phyloP scores from a whole-genome alignment of 2,329 filamentous ascomycete species.

The Ceratocystis huliohia region DNA sequence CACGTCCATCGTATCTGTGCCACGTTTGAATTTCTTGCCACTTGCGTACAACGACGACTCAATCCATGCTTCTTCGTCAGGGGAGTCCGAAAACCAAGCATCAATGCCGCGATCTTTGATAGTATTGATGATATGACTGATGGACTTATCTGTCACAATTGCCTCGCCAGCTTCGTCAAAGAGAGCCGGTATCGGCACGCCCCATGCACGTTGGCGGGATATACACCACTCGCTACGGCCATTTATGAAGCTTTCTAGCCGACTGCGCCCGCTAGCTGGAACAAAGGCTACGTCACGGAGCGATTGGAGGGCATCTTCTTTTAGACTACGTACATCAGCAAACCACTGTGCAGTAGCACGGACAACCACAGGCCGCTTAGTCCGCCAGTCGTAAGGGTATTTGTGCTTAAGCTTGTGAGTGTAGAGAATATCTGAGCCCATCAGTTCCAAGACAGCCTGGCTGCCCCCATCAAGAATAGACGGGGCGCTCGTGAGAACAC shows the following conservation, averaged over 20 bases:
- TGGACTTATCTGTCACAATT: constrained; percentile 64
- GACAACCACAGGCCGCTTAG: constrained; percentile 81
- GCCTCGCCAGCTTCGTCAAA: constrained; percentile 63
- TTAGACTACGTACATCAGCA: constrained; percentile 76
- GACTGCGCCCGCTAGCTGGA: constrained; percentile 57
- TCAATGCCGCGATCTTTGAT: constrained; percentile 71
- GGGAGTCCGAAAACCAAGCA: constrained; percentile 81
- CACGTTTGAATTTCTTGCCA: constrained; percentile 52
- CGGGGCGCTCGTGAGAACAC: constrained; percentile 51
- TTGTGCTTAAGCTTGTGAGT: constrained; percentile 71
- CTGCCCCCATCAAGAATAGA: constrained; percentile 60
- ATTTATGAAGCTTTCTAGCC: constrained; percentile 74
- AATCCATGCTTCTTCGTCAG: constrained; percentile 67
- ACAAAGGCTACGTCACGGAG: constrained; percentile 65
- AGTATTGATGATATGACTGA: constrained; percentile 71
- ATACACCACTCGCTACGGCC: constrained; percentile 96
- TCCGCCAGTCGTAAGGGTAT: constrained; percentile 96
- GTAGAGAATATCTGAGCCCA: constrained; percentile 53
- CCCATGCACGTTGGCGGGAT: constrained; percentile 89
- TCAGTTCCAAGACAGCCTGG: constrained; percentile 53
- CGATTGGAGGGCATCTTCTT: constrained; percentile 55
- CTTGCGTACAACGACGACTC: constrained; percentile 42
- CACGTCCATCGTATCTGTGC: constrained; percentile 95
- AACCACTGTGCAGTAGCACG: constrained; percentile 97
- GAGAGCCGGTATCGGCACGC: constrained; percentile 85